Percentiles rank a stretch among this genome's conserved stretches.
Conservation (phyloP, 169 alveolate genomes). For the Plasmodium yoelii region DNA sequence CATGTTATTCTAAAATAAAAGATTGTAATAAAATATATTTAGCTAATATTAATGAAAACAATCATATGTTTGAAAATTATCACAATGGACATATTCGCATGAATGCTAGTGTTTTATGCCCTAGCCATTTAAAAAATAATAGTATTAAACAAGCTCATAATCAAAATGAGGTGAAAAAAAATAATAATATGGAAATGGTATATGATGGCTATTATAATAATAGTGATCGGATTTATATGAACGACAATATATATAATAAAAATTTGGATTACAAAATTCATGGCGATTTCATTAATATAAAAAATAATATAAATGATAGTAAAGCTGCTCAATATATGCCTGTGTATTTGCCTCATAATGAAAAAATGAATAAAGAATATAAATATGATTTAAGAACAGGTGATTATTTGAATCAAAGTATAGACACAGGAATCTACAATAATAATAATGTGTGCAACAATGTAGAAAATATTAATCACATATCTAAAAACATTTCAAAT, state of each 20-base stretch:
- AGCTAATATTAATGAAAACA: constrained; percentile 12
- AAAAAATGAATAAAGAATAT: no score
- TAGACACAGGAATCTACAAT: no score
- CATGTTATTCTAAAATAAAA: neutral
- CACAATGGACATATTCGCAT: neutral
- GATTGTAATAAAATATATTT: neutral
- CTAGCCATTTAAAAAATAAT: constrained; percentile 10
- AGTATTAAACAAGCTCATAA: neutral
- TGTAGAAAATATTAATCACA: no score
- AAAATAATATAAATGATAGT: no score
- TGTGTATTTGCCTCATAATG: no score
- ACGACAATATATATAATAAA: neutral
- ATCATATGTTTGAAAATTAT: constrained; percentile 6
- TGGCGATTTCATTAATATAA: no score
- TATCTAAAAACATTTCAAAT: no score
- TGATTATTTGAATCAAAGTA: no score
- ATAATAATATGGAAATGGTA: constrained; percentile 3
- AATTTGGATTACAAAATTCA: neutral
- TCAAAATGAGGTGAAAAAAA: neutral
- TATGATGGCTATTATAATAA: constrained; percentile 6
- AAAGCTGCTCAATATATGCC: no score
- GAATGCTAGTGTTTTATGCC: constrained; percentile 1
- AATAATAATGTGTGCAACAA: no score
- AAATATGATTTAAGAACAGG: no score
- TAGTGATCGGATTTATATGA: constrained; percentile 2